Percentiles rank a stretch among this genome's conserved stretches.
Evolutionary conservation across 306 rosid species (phyloP).

Genomic region (Corylus avellana): DNA sequence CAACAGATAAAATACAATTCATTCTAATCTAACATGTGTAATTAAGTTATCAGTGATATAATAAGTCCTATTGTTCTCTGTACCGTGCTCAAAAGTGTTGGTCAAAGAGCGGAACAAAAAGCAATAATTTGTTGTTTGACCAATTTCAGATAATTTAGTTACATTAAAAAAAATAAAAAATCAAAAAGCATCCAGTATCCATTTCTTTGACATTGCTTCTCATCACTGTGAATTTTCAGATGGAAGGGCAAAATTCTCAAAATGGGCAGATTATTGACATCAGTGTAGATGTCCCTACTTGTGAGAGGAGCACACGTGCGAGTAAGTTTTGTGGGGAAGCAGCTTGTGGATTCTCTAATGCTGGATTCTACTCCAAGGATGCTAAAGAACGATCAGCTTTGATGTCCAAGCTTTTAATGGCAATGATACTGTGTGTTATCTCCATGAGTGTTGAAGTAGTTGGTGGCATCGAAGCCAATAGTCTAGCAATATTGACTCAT

Average conservation of each 20-base stretch:
- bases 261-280: constrained; percentile 54
- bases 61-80: background rate
- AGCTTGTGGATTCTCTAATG: constrained; percentile 70
- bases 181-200: background rate
- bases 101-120: background rate
- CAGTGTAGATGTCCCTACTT: constrained; percentile 35
- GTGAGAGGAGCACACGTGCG: constrained; percentile 27
- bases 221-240: constrained; percentile 38
- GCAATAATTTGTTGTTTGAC: background rate
- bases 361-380: constrained; percentile 54
- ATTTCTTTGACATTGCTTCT: background rate
- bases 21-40: no score
- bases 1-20: no score
- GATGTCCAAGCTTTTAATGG: constrained; percentile 65
- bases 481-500: constrained; percentile 78
- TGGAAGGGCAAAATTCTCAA: constrained; percentile 47
- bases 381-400: constrained; percentile 62
- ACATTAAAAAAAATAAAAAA: background rate
- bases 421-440: constrained; percentile 64
- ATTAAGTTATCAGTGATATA: background rate
- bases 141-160: constrained; percentile 6
- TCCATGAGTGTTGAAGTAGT: constrained; percentile 66
- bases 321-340: constrained; percentile 74
- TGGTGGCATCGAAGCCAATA: constrained; percentile 83
- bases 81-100: background rate